Evolutionary conservation across 345 rosid genomes (phyloP).

Genomic region (Nasturtium officinale): DNA sequence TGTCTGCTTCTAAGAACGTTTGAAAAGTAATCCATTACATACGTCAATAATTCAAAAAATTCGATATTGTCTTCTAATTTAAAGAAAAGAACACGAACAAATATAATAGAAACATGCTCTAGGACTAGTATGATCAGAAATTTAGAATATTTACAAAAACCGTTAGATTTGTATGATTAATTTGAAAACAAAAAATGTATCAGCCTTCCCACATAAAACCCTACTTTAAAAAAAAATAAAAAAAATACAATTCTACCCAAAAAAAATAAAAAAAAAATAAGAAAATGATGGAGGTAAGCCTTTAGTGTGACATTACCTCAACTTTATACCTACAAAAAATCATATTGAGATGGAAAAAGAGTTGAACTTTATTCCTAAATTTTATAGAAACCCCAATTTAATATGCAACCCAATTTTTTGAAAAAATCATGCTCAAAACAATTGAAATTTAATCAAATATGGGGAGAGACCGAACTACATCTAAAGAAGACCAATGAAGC

Average conservation of each 20-base stretch:
- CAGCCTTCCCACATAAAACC: background rate
- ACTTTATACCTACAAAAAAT: background rate
- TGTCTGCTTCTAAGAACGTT: constrained; percentile 37
- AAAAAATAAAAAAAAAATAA: too few relatives aligned
- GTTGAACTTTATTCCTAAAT: background rate
- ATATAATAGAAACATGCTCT: background rate
- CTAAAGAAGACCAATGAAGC: background rate
- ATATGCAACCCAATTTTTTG: background rate
- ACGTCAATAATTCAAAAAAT: background rate
- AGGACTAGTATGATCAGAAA: background rate
- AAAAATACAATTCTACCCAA: too few relatives aligned
- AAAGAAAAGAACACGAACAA: background rate
- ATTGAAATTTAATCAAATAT: background rate
- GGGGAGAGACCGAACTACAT: background rate
- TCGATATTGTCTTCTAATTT: background rate
- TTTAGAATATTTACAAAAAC: background rate
- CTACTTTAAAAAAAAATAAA: too few relatives aligned
- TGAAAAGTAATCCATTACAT: constrained; percentile 27
- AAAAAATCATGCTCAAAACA: background rate
- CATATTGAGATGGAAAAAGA: too few relatives aligned
- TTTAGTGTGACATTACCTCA: background rate
- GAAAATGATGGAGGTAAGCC: background rate
- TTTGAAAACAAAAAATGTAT: too few relatives aligned
- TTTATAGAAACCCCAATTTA: background rate
- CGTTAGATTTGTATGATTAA: background rate